A percentile compares a stretch with the other conserved stretches of the same genome.
phyloP scores from a whole-genome alignment of 2,329 filamentous ascomycete genomes.

The Colletotrichum spinosum region DNA sequence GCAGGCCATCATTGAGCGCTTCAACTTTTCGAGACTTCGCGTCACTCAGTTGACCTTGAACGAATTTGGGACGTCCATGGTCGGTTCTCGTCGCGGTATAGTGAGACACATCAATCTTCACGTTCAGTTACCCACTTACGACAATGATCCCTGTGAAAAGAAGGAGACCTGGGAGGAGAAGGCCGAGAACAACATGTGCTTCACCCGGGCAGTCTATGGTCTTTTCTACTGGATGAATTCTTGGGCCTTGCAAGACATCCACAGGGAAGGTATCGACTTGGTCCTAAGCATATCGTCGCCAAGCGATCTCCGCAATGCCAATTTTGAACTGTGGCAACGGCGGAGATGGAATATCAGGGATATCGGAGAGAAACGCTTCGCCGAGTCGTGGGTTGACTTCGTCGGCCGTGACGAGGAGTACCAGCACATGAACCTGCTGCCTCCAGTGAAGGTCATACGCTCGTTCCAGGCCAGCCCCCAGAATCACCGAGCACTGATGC shows the following conservation, averaged over 20 bases:
- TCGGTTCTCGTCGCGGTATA: constrained; percentile 37
- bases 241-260: constrained; percentile 38
- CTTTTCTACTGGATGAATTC: constrained; percentile 40
- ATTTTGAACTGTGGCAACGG: constrained; percentile 38
- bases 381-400: constrained; percentile 37
- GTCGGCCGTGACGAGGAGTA: constrained; percentile 38
- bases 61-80: constrained; percentile 40
- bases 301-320: constrained; percentile 40
- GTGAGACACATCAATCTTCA: constrained; percentile 40
- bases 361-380: constrained; percentile 40
- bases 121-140: constrained; percentile 42
- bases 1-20: constrained; percentile 42
- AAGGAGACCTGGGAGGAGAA: constrained; percentile 42
- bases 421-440: constrained; percentile 30
- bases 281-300: constrained; percentile 36
- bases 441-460: constrained; percentile 39
- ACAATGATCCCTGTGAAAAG: constrained; percentile 37
- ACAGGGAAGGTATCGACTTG: constrained; percentile 36
- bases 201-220: constrained; percentile 40
- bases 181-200: constrained; percentile 42
- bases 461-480: constrained; percentile 37
- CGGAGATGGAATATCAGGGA: constrained; percentile 38
- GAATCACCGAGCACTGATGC: constrained; percentile 38
- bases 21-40: constrained; percentile 40
- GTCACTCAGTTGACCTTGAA: constrained; percentile 37